A percentile compares a stretch with the other conserved stretches of the same genome.
Evolutionary conservation across 2,329 filamentous ascomycete species (phyloP).

Genomic region (Neofusicoccum kwambonambiense): DNA sequence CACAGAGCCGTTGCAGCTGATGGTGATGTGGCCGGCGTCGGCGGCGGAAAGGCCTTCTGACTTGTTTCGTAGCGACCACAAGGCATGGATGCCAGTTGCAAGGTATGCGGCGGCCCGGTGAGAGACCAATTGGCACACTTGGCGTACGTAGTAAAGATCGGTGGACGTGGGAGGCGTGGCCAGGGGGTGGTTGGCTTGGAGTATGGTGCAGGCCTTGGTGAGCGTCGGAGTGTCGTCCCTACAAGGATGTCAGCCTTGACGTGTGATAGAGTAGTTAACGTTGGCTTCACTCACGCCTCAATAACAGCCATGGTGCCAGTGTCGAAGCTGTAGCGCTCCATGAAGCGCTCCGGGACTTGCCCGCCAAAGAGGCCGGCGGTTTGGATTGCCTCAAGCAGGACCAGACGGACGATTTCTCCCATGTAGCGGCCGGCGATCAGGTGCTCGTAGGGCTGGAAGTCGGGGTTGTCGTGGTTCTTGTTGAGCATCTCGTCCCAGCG

Average conservation of each 20-base stretch:
- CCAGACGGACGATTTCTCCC: conserved; percentile 61
- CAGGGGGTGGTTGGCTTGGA: conserved; percentile 54
- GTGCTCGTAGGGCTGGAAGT: conserved; percentile 66
- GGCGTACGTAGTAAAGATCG: conserved; percentile 56
- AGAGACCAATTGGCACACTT: conserved; percentile 54
- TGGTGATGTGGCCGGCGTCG: conserved; percentile 39
- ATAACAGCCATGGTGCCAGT: conserved; percentile 59
- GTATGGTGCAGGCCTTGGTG: conserved; percentile 42
- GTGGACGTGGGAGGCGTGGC: conserved; percentile 43
- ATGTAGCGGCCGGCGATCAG: conserved; percentile 64
- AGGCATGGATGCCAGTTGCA: conserved; percentile 61
- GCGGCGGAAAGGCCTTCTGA: conserved; percentile 44
- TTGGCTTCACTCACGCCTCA: conserved; percentile 39
- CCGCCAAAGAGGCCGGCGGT: conserved; percentile 57
- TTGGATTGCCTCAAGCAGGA: conserved; percentile 59
- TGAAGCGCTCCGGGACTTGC: conserved; percentile 54
- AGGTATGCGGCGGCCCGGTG: conserved; percentile 61
- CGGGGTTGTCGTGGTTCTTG: conserved; percentile 54
- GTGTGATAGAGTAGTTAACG: not conserved
- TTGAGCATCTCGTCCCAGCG: conserved; percentile 63
- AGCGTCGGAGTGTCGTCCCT: conserved; percentile 43
- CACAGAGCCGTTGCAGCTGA: conserved; percentile 79
- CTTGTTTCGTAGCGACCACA: conserved; percentile 57
- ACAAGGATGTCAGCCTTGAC: not conserved
- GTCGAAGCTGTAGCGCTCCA: conserved; percentile 59